Base-by-base conservation (phyloP, 768 basidiomycete species). In the Podaxis sp. region DNA sequence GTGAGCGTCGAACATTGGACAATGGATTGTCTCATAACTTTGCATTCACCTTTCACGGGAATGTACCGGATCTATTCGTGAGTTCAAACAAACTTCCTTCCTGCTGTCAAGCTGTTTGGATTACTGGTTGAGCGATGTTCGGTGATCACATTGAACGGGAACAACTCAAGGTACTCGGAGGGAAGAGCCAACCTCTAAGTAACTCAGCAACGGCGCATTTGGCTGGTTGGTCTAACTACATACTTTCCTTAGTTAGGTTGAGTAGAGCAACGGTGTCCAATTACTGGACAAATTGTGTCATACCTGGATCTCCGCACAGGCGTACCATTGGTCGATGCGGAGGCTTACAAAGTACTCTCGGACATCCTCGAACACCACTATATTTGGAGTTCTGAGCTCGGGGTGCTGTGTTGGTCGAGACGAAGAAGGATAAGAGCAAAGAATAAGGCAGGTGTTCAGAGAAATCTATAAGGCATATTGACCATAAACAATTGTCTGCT, bases 131-230 rank as follows among this genome's bases (percentile, higher is more conserved):
- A 6, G 87, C 92, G 1, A 81, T 96, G 77, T 93, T 98, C 68
- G 95, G 96, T 2, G 80, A 89, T 56, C 89, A 96, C 67, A 88
- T 89, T 7, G 82, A 88, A 53, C 97, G 91, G 91, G 86, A 90
- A 56, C 82, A 87, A 28, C 62, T 91, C 22, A 85, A 80, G 64
- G 87, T 88, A 5, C 91, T 84, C 66, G 77, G 79, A 1, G 80
- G 84, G 26, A 90, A 87, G 72, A 79, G 79, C 17, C 78, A 91
- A 13, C 91, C 90, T 1, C 56, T 87, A 50, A 72, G 90, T 91
- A 67, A 58, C 82, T 69, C 52, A 30, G 41, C 40, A 20, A 20
- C 2, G 22, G 8, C 5, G 41, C 5, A 13, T 44, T 44, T 20
- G 48, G 48, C 11, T 49, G 22, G 24, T 20, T 20, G 11, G 48